A percentile compares a stretch with the other conserved stretches of the same genome.
phyloP scores from a whole-genome alignment of 805 yeast genomes.

The Danielia reshetovae region DNA sequence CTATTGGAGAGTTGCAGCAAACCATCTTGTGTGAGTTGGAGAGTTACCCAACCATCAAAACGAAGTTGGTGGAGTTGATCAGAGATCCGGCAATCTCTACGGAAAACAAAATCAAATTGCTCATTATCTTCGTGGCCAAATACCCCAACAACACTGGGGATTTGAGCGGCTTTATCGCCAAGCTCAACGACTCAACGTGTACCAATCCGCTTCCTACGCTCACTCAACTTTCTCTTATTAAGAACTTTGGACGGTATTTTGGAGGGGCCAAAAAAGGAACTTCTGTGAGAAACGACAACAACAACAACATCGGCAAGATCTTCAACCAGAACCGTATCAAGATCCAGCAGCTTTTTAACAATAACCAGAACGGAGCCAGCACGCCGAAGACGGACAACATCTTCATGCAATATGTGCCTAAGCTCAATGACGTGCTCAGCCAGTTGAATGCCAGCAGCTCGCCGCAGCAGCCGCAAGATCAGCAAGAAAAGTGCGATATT shows the following conservation, averaged over 20 bases:
- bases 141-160: constrained; percentile 46
- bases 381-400: constrained; percentile 53
- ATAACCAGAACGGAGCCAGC: constrained; percentile 12
- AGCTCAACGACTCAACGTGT: constrained; percentile 26
- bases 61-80: constrained; percentile 54
- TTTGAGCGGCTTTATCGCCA: constrained; percentile 20
- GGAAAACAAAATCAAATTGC: constrained; percentile 63
- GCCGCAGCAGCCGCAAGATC: constrained; percentile 7
- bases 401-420: constrained; percentile 88
- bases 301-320: constrained; percentile 24
- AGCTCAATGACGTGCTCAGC: constrained; percentile 46
- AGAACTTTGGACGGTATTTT: constrained; percentile 20
- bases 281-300: constrained; percentile 6
- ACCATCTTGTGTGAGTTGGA: constrained; percentile 58
- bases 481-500: constrained; percentile 13
- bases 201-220: constrained; percentile 31
- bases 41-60: constrained; percentile 37
- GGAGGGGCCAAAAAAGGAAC: constrained; percentile 11
- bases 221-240: constrained; percentile 29
- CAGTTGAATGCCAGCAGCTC: constrained; percentile 13
- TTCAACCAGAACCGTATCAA: constrained; percentile 32
- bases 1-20: constrained; percentile 87
- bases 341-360: constrained; percentile 28
- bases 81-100: constrained; percentile 40
- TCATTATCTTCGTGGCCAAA: constrained; percentile 69